These are phyloP conservation scores for Grosmannia penicillata DNA, from an alignment of 2,329 filamentous ascomycete genomes.

Conservation along the genomic window DNA sequence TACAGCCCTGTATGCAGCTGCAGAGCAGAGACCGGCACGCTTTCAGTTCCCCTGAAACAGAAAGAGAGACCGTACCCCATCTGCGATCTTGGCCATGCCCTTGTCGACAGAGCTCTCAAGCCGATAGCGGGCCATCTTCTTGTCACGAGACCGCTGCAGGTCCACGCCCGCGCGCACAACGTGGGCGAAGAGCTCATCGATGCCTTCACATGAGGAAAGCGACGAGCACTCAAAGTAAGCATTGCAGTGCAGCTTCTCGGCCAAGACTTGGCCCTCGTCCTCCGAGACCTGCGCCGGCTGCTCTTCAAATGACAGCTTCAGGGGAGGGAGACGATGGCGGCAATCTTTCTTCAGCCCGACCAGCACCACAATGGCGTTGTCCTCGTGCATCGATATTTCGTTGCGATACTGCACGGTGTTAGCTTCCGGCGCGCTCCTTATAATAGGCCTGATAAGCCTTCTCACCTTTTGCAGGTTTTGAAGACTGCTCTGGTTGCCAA, in stretches of 20 bases:
- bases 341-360: constrained; percentile 12
- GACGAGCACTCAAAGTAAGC: constrained; percentile 13
- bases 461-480: constrained; percentile 7
- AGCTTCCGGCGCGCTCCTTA: not conserved
- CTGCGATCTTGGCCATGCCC: constrained; percentile 9
- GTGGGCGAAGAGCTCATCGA: constrained; percentile 9
- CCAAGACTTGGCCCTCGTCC: constrained; percentile 7
- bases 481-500: constrained; percentile 6
- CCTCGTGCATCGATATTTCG: constrained; percentile 10
- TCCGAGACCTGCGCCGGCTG: constrained; percentile 9
- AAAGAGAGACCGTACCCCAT: constrained; percentile 8
- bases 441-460: not conserved
- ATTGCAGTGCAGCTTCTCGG: constrained; percentile 4
- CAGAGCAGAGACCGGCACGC: too few species aligned
- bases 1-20: too few species aligned
- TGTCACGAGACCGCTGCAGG: constrained; percentile 6
- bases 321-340: constrained; percentile 8
- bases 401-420: constrained; percentile 11
- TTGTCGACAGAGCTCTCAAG: constrained; percentile 10
- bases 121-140: constrained; percentile 8
- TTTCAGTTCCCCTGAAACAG: constrained; percentile 1
- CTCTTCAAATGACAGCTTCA: constrained; percentile 9
- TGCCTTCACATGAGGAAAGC: constrained; percentile 6
- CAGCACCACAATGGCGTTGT: constrained; percentile 10
- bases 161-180: constrained; percentile 8